Evolutionary conservation across 2,329 filamentous ascomycete genomes (phyloP).

Genomic region (Teratosphaeria zuluensis): DNA sequence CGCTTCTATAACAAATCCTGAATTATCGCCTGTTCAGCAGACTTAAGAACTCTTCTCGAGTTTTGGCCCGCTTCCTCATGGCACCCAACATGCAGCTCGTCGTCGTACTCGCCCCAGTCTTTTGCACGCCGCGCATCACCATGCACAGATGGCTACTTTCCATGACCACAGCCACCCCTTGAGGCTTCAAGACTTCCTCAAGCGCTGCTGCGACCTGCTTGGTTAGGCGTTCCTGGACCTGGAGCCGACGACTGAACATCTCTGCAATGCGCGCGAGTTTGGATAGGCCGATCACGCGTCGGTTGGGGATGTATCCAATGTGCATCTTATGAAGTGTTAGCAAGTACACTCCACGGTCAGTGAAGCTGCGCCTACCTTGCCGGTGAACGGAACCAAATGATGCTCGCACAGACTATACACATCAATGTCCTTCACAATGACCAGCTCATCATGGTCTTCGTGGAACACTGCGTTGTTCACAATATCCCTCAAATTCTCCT

Average conservation of each 20-base stretch:
- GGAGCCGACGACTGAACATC: constrained; percentile 87
- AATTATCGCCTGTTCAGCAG: constrained; percentile 35
- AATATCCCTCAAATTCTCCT: constrained; percentile 84
- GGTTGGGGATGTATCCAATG: constrained; percentile 91
- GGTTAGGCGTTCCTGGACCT: constrained; percentile 92
- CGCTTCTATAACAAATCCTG: background rate
- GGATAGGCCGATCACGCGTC: constrained; percentile 86
- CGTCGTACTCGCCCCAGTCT: constrained; percentile 76
- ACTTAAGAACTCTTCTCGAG: constrained; percentile 88
- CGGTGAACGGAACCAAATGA: constrained; percentile 90
- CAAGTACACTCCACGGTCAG: background rate
- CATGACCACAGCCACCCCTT: constrained; percentile 95
- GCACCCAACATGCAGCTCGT: constrained; percentile 97
- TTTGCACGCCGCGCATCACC: constrained; percentile 98
- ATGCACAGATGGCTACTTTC: constrained; percentile 95
- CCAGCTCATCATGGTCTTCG: constrained; percentile 92
- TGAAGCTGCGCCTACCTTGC: constrained; percentile 57
- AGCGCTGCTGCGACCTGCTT: constrained; percentile 93
- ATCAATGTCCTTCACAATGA: constrained; percentile 97
- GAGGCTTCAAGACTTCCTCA: constrained; percentile 83
- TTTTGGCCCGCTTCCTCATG: constrained; percentile 87
- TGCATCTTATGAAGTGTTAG: constrained; percentile 62
- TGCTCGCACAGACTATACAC: constrained; percentile 93
- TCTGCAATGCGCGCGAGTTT: constrained; percentile 94
- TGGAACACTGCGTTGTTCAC: constrained; percentile 93